Conservation (phyloP, 805 yeast genomes). For the Pichia nanzhaoensis region DNA sequence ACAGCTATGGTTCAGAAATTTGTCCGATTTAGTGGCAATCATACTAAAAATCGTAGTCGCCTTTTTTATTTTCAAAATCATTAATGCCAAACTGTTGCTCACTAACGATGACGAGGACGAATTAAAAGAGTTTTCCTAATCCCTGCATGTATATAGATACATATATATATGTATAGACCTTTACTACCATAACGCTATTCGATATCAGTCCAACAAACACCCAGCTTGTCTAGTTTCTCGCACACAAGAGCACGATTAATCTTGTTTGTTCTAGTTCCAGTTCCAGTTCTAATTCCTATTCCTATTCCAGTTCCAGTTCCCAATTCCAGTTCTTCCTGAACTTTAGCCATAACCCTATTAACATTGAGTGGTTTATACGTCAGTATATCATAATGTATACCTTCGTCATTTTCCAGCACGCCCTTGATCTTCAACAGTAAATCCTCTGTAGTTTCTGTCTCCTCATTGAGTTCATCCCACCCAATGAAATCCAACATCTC, state of each 20-base stretch:
- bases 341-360: constrained; percentile 12
- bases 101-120: constrained; percentile 22
- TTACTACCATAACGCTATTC: constrained; percentile 15
- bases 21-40: constrained; percentile 15
- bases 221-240: constrained; percentile 25
- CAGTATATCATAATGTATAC: constrained; percentile 17
- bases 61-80: constrained; percentile 15
- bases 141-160: neutral
- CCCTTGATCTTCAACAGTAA: constrained; percentile 17
- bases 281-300: too few species aligned
- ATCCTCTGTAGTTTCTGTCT: constrained; percentile 7
- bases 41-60: constrained; percentile 15
- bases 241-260: constrained; percentile 18
- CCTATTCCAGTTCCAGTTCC: too few species aligned
- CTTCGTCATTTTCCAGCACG: constrained; percentile 14
- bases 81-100: constrained; percentile 21
- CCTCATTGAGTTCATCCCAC: neutral
- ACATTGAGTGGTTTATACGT: constrained; percentile 23
- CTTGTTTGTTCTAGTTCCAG: too few species aligned
- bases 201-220: constrained; percentile 22
- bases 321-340: constrained; percentile 11
- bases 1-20: neutral
- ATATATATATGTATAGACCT: neutral
- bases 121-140: constrained; percentile 23
- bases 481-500: constrained; percentile 5